A percentile compares a stretch with the other conserved stretches of the same genome.
Evolutionary conservation across 2,329 filamentous ascomycete genomes (phyloP).

Genomic region (Podosphaera leucotricha): DNA sequence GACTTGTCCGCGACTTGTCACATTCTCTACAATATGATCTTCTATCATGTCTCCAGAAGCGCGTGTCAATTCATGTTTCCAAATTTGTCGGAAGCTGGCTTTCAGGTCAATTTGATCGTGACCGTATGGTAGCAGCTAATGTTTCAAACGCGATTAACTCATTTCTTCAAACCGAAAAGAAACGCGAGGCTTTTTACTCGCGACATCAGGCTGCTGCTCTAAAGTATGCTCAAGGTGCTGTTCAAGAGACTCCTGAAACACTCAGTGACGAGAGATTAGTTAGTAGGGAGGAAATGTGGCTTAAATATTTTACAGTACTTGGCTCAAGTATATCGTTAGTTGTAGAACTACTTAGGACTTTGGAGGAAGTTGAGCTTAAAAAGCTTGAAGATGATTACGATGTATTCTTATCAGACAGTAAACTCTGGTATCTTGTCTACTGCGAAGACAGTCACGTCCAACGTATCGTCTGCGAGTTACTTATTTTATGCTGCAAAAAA

Average conservation of each 20-base stretch:
- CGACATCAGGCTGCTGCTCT: conserved; percentile 63
- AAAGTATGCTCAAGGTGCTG: conserved; percentile 57
- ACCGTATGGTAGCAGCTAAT: conserved; percentile 51
- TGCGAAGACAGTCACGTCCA: conserved; percentile 32
- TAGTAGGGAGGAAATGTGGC: conserved; percentile 59
- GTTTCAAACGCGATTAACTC: conserved; percentile 52
- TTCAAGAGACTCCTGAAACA: conserved; percentile 57
- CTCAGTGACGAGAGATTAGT: conserved; percentile 77
- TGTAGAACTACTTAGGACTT: conserved; percentile 25
- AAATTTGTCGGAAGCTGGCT: conserved; percentile 75
- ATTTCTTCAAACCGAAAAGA: conserved; percentile 62
- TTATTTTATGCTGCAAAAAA: conserved; percentile 25
- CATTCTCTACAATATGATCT: conserved; percentile 48
- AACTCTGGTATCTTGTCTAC: conserved; percentile 42
- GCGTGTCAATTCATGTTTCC: conserved; percentile 59
- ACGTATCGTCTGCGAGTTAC: conserved; percentile 26
- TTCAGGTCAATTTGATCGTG: conserved; percentile 67
- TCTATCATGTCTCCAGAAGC: conserved; percentile 44
- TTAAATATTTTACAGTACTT: conserved; percentile 62
- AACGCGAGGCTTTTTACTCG: conserved; percentile 52
- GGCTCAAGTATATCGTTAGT: conserved; percentile 31
- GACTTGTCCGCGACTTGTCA: conserved; percentile 67
- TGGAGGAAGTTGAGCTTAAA: conserved; percentile 27
- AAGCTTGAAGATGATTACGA: conserved; percentile 40
- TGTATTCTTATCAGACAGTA: conserved; percentile 35